Base-by-base conservation (phyloP, 768 basidiomycete species). In the Pleurotus platypus region DNA sequence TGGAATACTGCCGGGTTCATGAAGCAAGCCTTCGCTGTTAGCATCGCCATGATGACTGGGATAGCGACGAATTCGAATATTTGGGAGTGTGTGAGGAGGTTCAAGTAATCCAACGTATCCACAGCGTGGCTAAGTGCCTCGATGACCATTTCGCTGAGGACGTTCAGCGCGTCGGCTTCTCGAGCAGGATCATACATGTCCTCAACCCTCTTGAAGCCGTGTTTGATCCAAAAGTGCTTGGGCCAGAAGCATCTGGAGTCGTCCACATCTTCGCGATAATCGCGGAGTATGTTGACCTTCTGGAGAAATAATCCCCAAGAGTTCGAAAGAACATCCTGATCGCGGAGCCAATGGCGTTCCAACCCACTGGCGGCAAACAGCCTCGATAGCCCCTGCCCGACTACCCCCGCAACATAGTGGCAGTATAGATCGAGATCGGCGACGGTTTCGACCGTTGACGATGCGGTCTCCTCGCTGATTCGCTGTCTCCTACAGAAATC, bases 1-100 rank as follows among this genome's bases (percentile, higher is more conserved):
- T 47, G 49, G 49, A 50, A 50, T n/a, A 50, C 49, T 4, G 49
- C 49, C 12, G 49, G 49, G 35, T 50, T 50, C 49, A 50, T 50
- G 49, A 50, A 50, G 20, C 49, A 50, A 35, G 15, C 15, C n/a
- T 50, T 50, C 27, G 49, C 49, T 2, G 49, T 50, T 12, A 50
- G 20, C n/a, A 50, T 26, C 12, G 49, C 49, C 49, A 50, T 15
- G 15, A 50, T 35, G 12, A 50, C 49, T 37, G 49, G 49, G 13
- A 50, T 27, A 8, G 49, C 49, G 26, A 37, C 49, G 27, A 50
- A 50, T 50, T 50, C 30, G 27, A 50, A 50, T 12, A 50, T 27
- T n/a, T 50, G 49, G n/a, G 49, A 8, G 26, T 50, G 27, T 35
- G 15, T 26, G n/a, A 50, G 49, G 12, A 50, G 49, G 35, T n/a